Percentiles rank a stretch among this genome's conserved stretches.
Evolutionary conservation across 129 eudicot genomes (phyloP).

Genomic region (Scalesia atractyloides): DNA sequence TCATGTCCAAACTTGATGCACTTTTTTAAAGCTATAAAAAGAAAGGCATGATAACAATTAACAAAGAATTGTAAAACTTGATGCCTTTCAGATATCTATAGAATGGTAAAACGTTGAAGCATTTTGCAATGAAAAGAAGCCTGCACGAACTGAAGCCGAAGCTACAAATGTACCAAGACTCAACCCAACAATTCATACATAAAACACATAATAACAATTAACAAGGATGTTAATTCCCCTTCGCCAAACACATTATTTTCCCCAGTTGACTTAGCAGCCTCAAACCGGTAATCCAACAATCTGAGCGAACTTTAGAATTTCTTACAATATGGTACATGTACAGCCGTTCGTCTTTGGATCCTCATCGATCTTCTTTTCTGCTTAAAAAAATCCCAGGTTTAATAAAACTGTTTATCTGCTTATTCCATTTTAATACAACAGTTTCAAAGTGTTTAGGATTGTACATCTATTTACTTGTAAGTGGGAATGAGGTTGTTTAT

Average conservation of each 20-base stretch:
- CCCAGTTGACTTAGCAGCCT: conserved; percentile 41
- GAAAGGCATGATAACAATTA: conserved; percentile 1
- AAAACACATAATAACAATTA: conserved; percentile 36
- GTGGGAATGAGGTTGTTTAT: no score
- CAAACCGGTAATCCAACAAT: conserved; percentile 13
- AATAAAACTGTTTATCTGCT: conserved; percentile 12
- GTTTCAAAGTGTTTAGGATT: not conserved
- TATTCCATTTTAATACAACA: not conserved
- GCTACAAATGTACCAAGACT: conserved; percentile 32
- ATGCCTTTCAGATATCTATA: conserved; percentile 5
- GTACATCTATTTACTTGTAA: not conserved
- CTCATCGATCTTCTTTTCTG: conserved; percentile 94
- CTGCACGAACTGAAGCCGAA: conserved; percentile 34
- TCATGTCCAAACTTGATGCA: not conserved
- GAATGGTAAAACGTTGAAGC: not conserved
- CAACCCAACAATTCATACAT: conserved; percentile 45
- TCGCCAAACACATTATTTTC: conserved; percentile 45
- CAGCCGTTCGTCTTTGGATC: conserved; percentile 62
- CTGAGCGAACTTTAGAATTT: conserved; percentile 35
- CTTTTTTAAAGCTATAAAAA: not conserved
- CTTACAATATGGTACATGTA: conserved; percentile 77
- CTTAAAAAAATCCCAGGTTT: conserved; percentile 3
- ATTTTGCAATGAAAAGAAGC: conserved; percentile 31
- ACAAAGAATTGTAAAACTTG: no score
- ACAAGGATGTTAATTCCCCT: conserved; percentile 23